Percentiles rank a stretch among this genome's conserved stretches.
These are phyloP conservation scores for Avena eriantha DNA, from an alignment of 176 grass and related monocot genomes.

Conservation along the genomic window DNA sequence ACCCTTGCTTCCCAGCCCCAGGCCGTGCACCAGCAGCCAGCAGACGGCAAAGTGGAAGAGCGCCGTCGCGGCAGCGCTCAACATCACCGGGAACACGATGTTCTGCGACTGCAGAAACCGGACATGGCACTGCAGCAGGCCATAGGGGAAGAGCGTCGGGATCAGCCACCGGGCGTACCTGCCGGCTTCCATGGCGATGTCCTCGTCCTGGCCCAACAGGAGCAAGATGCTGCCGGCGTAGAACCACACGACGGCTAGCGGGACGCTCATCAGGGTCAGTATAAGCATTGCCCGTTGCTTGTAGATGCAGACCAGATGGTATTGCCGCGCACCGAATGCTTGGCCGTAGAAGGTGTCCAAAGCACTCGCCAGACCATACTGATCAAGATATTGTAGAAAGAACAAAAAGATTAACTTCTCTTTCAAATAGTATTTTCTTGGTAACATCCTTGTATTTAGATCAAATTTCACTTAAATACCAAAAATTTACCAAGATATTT, in stretches of 20 bases:
- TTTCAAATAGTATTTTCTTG: no score
- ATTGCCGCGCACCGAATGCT: slow-evolving; percentile 48
- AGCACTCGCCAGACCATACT: slow-evolving; percentile 24
- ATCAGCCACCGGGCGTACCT: slow-evolving; percentile 53
- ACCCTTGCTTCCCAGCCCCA: background rate
- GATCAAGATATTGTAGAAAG: background rate
- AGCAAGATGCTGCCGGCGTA: slow-evolving; percentile 46
- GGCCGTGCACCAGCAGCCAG: background rate
- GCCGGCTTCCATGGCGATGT: slow-evolving; percentile 56
- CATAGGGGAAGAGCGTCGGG: slow-evolving; percentile 48
- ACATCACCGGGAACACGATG: background rate
- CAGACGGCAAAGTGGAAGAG: slow-evolving; percentile 8
- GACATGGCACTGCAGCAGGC: slow-evolving; percentile 28
- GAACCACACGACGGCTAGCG: slow-evolving; percentile 43
- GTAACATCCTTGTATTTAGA: no score
- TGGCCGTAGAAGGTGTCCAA: slow-evolving; percentile 29
- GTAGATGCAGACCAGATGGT: slow-evolving; percentile 47
- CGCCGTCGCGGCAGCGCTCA: background rate
- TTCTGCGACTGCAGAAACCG: slow-evolving; percentile 33
- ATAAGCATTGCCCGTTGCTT: slow-evolving; percentile 56
- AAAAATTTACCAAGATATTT: no score
- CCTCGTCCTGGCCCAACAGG: slow-evolving; percentile 42
- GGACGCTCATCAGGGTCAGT: slow-evolving; percentile 48
- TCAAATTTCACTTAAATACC: no score
- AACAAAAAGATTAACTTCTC: no score